Conservation (phyloP, 129 eudicot genomes). For the Helichrysum umbraculigerum region DNA sequence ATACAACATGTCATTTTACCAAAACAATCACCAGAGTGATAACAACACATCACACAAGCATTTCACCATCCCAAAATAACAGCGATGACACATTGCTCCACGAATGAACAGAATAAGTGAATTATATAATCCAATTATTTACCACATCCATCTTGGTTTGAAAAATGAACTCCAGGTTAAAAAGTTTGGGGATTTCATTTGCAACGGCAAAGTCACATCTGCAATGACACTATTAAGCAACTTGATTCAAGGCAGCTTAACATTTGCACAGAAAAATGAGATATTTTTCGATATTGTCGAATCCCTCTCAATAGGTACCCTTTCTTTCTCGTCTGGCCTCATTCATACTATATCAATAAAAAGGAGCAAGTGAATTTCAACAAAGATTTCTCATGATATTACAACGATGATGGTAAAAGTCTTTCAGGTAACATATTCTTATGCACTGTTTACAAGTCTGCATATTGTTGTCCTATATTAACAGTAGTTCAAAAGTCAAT, state of each 20-base stretch:
- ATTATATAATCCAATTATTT: no score
- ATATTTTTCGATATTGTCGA: no score
- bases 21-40: no score
- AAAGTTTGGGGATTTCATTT: background rate
- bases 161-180: background rate
- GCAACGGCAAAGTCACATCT: background rate
- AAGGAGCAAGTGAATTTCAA: background rate
- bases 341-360: background rate
- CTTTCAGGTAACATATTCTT: background rate
- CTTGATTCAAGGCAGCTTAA: background rate
- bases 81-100: background rate
- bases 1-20: no score
- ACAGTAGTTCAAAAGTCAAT: background rate
- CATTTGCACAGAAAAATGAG: background rate
- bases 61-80: background rate
- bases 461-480: background rate
- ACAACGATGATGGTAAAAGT: background rate
- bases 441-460: background rate
- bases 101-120: no score
- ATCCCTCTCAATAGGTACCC: no score
- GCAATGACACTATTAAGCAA: background rate
- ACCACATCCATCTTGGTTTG: background rate
- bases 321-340: background rate
- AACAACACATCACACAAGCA: background rate
- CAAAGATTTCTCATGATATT: background rate